These are phyloP conservation scores for Fusarium tjaetaba DNA, from an alignment of 2,329 filamentous ascomycete genomes.

Conservation along the genomic window DNA sequence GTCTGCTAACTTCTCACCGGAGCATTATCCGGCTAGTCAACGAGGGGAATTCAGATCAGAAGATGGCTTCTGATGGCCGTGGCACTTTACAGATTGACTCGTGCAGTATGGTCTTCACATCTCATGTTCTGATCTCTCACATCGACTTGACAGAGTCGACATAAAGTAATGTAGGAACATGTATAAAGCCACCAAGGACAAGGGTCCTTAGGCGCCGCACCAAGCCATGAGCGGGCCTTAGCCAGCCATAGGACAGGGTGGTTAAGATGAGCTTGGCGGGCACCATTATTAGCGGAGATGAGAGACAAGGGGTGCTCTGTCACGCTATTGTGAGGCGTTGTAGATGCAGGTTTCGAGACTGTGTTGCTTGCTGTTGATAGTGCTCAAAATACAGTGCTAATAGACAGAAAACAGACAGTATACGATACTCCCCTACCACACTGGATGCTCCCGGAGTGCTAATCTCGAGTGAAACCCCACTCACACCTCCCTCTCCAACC, in stretches of 20 bases:
- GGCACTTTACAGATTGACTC: neutral
- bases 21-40: neutral
- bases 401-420: neutral
- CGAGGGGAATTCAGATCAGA: neutral
- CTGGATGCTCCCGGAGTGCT: conserved; percentile 47
- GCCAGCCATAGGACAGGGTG: conserved; percentile 37
- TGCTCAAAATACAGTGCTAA: conserved; percentile 4
- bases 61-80: neutral
- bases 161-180: conserved; percentile 24
- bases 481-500: conserved; percentile 51
- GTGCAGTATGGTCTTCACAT: neutral
- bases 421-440: conserved; percentile 44
- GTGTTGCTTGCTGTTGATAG: neutral
- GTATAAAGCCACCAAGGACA: conserved; percentile 13
- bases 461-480: conserved; percentile 56
- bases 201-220: conserved; percentile 42
- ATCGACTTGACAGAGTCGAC: conserved; percentile 4
- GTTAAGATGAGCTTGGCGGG: conserved; percentile 46
- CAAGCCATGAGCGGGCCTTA: conserved; percentile 31
- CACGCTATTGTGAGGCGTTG: conserved; percentile 24
- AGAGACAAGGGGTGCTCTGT: conserved; percentile 36
- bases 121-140: conserved; percentile 11
- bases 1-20: neutral
- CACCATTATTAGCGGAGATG: conserved; percentile 47
- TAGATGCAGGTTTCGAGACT: neutral